Percentiles rank a stretch among this genome's conserved stretches.
Evolutionary conservation across 208 protist species (phyloP).

Genomic region (Trypanosoma congolense): DNA sequence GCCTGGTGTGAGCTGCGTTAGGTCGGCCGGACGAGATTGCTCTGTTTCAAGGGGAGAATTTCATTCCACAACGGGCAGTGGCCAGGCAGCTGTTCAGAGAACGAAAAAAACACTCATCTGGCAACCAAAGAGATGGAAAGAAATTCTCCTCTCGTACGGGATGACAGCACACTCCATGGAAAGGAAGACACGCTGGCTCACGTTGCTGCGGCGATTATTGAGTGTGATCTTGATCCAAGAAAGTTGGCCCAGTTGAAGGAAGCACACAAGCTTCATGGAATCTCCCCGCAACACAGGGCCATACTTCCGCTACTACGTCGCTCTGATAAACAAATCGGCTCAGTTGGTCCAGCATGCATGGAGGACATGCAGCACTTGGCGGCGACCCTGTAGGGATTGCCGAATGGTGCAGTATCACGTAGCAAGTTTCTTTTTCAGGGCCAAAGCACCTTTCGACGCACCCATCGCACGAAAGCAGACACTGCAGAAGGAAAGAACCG

Average conservation of each 20-base stretch:
- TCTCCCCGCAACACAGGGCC: neutral
- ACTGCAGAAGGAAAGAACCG: neutral
- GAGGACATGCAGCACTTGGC: neutral
- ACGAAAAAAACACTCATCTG: neutral
- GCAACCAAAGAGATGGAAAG: constrained; percentile 4
- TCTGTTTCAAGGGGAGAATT: constrained; percentile 6
- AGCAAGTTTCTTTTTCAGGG: constrained; percentile 1
- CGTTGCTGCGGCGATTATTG: constrained; percentile 2
- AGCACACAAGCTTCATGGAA: constrained; percentile 6
- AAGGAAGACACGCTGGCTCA: constrained; percentile 6
- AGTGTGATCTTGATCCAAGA: constrained; percentile 8
- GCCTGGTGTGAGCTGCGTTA: neutral
- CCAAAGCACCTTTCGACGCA: neutral
- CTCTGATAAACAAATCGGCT: neutral
- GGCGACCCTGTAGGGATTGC: neutral
- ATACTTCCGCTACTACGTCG: neutral
- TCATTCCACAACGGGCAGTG: constrained; percentile 5
- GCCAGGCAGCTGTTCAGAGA: too few relatives aligned
- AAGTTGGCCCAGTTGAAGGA: constrained; percentile 6
- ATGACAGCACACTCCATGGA: constrained; percentile 15
- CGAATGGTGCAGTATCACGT: neutral
- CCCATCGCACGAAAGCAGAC: neutral
- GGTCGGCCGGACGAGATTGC: constrained; percentile 7
- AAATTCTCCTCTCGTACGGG: constrained; percentile 4
- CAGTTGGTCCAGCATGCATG: neutral